phyloP scores from a whole-genome alignment of 371 early-diverging fungal species.

The Mucor lusitanicus region DNA sequence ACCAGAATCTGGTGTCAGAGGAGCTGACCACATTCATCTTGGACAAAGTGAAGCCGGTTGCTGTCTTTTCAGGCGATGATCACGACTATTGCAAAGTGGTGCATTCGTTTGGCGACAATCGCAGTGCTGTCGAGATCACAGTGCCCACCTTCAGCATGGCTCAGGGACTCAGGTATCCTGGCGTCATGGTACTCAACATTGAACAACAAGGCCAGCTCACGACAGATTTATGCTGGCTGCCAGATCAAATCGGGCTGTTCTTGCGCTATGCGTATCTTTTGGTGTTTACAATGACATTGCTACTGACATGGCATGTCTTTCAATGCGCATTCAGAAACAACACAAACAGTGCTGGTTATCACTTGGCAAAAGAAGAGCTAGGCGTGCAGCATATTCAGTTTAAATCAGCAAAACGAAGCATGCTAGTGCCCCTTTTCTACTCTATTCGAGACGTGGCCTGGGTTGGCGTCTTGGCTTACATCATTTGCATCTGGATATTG shows the following conservation, averaged over 20 bases:
- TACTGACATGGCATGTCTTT: not conserved
- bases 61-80: constrained; percentile 90
- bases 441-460: constrained; percentile 23
- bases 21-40: constrained; percentile 62
- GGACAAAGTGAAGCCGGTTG: constrained; percentile 58
- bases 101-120: not conserved
- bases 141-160: constrained; percentile 64
- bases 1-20: constrained; percentile 76
- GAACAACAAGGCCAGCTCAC: not conserved
- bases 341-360: not conserved
- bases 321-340: not conserved
- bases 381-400: not conserved
- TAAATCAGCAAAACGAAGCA: not conserved
- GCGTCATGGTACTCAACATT: constrained; percentile 38
- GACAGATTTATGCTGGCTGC: constrained; percentile 39
- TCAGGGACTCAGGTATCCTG: constrained; percentile 53
- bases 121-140: constrained; percentile 33
- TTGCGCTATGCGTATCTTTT: constrained; percentile 32
- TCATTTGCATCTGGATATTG: constrained; percentile 24
- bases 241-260: constrained; percentile 40
- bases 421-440: not conserved
- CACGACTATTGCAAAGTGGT: constrained; percentile 83
- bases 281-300: constrained; percentile 11
- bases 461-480: constrained; percentile 21
- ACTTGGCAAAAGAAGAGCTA: constrained; percentile 13